phyloP scores from a whole-genome alignment of 768 basidiomycete genomes.

The Boletus sp. region DNA sequence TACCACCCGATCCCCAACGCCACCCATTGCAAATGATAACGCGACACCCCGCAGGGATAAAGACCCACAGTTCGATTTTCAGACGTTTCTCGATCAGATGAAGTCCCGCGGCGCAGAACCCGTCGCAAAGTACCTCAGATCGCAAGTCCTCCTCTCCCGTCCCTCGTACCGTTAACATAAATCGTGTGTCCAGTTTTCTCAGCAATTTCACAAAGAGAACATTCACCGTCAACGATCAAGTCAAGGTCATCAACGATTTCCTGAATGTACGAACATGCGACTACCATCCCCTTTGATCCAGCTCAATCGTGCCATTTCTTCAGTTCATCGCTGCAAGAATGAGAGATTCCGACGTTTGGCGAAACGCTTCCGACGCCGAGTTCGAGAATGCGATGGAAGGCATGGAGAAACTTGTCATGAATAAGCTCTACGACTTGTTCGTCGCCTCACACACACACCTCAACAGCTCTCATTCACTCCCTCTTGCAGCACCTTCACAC shows the following conservation, averaged over 20 bases:
- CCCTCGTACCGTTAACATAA: not conserved
- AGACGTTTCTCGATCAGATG: slow-evolving; percentile 93
- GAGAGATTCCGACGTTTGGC: slow-evolving; percentile 82
- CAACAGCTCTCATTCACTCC: slow-evolving; percentile 3
- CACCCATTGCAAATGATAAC: slow-evolving; percentile 13
- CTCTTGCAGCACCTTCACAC: slow-evolving; percentile 80
- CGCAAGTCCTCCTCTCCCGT: slow-evolving; percentile 51
- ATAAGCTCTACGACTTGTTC: slow-evolving; percentile 91
- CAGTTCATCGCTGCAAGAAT: slow-evolving; percentile 91
- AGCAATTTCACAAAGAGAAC: slow-evolving; percentile 91
- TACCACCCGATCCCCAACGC: slow-evolving; percentile 26
- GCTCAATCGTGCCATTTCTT: slow-evolving; percentile 18
- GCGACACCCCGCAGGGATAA: slow-evolving; percentile 32
- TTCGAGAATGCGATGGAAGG: slow-evolving; percentile 98
- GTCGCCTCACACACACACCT: slow-evolving; percentile 30
- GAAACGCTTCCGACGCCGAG: slow-evolving; percentile 68
- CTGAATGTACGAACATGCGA: slow-evolving; percentile 50
- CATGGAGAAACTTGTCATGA: slow-evolving; percentile 99
- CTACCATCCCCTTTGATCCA: not conserved
- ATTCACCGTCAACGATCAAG: slow-evolving; percentile 89
- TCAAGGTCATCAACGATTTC: slow-evolving; percentile 95
- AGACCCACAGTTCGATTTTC: slow-evolving; percentile 79
- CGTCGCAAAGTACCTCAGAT: slow-evolving; percentile 91
- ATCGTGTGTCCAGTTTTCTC: slow-evolving; percentile 60
- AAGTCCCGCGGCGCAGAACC: slow-evolving; percentile 84